Evolutionary conservation across 192 early-diverging fungal genomes (phyloP), one percentile per base, ranked within the genome.

Genomic region (Backusella tuberculispora): DNA sequence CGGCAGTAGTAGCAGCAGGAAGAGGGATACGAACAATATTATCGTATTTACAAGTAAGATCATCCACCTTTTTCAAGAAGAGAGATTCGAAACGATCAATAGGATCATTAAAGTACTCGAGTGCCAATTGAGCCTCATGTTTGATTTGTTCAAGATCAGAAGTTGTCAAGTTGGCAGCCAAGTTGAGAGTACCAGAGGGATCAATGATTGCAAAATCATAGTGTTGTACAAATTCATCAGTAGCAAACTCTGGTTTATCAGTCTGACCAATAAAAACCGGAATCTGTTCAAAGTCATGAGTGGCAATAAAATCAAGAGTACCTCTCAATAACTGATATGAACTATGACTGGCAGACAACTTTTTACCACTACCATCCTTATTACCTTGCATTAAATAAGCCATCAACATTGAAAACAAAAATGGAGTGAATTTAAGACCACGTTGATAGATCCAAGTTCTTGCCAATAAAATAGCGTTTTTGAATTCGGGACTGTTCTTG

Each of bases 381-480:
- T 86, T 88, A 19, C 85, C 81, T 65, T 92, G 80, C 66, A 99
- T 80, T 56, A 99, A 83, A 77, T 93, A 97, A 0, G 86, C 94
- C 84, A 97, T 89, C n/a, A 97, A 65, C 94, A 98, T 93, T 45
- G 89, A 85, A 43, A 94, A 91, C 44, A 95, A 71, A 80, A 97
- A 99, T 34, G 91, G 94, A 71, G 77, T 90, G 46, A 97, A 85
- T 14, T 84, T 86, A 65, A 90, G 74, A 43, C 88, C 87, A 73
- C 94, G 89, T 86, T 98, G 97, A 37, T 82, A 81, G 0, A 93
- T 79, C 96, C 96, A 99, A 10, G 95, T 87, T 78, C 93, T 96
- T 66, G 89, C 89, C 47, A 99, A 77, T 37, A 92, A 76, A 15
- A 89, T 88, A 0, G 94, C 95, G 43, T 96, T 92, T n/a, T 84